These are phyloP conservation scores for Blastobotrys arbuscula DNA, from an alignment of 1,139 yeast species.

Conservation along the genomic window DNA sequence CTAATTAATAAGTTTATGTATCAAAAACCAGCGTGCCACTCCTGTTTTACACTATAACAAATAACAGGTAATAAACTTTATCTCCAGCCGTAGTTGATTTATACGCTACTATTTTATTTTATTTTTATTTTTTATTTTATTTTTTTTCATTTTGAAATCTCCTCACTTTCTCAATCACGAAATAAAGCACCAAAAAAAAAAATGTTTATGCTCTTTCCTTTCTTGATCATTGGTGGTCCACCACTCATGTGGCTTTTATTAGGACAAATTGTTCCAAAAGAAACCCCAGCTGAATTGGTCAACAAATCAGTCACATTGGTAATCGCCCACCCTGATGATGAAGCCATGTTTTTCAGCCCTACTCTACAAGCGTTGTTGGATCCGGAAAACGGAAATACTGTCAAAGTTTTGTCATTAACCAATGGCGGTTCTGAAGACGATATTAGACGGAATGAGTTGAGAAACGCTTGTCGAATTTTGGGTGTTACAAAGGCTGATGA, in stretches of 20 bases:
- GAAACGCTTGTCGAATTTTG: conserved; percentile 50
- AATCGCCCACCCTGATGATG: conserved; percentile 98
- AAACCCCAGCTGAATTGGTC: conserved; percentile 19
- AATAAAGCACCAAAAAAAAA: no score
- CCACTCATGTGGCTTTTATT: conserved; percentile 17
- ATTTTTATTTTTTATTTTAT: no score
- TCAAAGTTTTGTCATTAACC: conserved; percentile 67
- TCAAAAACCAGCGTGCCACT: no score
- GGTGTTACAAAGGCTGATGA: conserved; percentile 41
- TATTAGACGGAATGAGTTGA: conserved; percentile 54
- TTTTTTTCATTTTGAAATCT: no score
- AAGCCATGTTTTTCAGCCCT: conserved; percentile 95
- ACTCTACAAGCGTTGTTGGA: conserved; percentile 42
- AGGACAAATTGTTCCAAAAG: conserved; percentile 11
- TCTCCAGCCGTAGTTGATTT: no score
- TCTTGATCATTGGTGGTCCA: conserved; percentile 16
- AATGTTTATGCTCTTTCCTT: conserved; percentile 13
- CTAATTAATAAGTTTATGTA: no score
- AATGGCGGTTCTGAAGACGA: conserved; percentile 73
- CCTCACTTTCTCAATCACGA: no score
- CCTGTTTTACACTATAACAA: no score
- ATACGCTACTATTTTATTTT: not conserved
- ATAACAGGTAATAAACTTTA: no score
- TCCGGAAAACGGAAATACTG: conserved; percentile 44
- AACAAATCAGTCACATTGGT: conserved; percentile 39